These are phyloP conservation scores for Mycena latifolia DNA, from an alignment of 768 basidiomycete species.

Conservation along the genomic window DNA sequence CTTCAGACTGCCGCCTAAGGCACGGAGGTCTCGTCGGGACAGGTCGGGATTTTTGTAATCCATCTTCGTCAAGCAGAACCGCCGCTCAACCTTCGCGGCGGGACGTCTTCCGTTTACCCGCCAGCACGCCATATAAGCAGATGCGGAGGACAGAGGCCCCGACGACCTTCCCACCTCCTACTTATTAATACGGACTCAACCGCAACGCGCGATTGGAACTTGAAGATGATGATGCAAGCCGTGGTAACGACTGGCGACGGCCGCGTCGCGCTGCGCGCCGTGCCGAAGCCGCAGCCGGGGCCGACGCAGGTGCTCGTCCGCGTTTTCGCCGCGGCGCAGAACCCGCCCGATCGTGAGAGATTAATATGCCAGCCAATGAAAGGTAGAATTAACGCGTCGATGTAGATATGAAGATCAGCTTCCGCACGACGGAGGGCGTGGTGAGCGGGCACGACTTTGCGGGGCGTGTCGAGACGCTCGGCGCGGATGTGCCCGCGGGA, in stretches of 20 bases:
- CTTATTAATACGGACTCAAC: too few species aligned
- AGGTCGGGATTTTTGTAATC: too few species aligned
- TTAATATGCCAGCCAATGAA: too few species aligned
- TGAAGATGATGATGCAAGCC: slow-evolving; percentile 38
- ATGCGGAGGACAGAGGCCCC: not conserved
- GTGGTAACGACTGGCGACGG: slow-evolving; percentile 40
- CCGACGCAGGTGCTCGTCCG: slow-evolving; percentile 41
- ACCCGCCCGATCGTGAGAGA: slow-evolving; percentile 41
- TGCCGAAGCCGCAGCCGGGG: slow-evolving; percentile 35
- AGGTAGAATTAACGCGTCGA: too few species aligned
- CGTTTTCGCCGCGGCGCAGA: slow-evolving; percentile 41
- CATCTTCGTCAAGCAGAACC: not conserved
- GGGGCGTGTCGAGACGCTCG: slow-evolving; percentile 39
- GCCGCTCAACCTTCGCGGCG: not conserved
- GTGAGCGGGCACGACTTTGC: slow-evolving; percentile 43
- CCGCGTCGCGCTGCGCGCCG: slow-evolving; percentile 34
- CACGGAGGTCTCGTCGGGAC: too few species aligned
- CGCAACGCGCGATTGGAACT: too few species aligned
- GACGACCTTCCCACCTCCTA: too few species aligned
- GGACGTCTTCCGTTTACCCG: not conserved
- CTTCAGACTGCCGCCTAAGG: too few species aligned
- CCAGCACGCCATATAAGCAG: not conserved
- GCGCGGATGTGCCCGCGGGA: slow-evolving; percentile 34
- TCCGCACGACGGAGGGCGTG: slow-evolving; percentile 35
- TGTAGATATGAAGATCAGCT: slow-evolving; percentile 33